Conservation (phyloP, 176 grass and related monocot genomes). For the Zoysia japonica region DNA sequence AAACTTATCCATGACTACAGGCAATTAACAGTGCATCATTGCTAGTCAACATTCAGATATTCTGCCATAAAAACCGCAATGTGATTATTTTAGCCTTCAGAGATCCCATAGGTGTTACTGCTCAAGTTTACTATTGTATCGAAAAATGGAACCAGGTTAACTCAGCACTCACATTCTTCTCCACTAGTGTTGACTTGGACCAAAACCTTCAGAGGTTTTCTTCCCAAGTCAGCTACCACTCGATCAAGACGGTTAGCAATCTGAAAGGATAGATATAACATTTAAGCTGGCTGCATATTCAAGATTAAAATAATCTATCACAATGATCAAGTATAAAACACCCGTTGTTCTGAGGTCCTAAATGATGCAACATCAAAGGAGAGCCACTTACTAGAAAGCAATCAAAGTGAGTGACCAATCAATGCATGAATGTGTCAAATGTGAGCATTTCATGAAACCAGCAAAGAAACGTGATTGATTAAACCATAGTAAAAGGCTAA, state of each 20-base stretch:
- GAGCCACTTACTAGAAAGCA: not conserved
- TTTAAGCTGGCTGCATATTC: slow-evolving; percentile 2
- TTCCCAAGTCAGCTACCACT: slow-evolving; percentile 78
- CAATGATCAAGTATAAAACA: not conserved
- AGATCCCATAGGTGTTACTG: not conserved
- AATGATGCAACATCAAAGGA: not conserved
- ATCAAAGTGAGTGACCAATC: not conserved
- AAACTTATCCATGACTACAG: not conserved
- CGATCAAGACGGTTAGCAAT: slow-evolving; percentile 94
- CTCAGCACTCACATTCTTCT: slow-evolving; percentile 80
- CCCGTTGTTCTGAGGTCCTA: not conserved
- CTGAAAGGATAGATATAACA: slow-evolving; percentile 47
- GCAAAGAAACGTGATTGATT: not conserved
- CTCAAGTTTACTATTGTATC: slow-evolving; percentile 17
- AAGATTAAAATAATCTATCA: not conserved
- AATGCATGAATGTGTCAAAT: slow-evolving; percentile 9
- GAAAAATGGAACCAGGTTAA: slow-evolving; percentile 14
- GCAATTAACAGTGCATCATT: not conserved
- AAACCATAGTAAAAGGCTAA: slow-evolving; percentile 29
- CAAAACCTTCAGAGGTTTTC: slow-evolving; percentile 88
- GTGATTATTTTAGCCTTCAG: not conserved
- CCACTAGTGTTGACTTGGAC: slow-evolving; percentile 98
- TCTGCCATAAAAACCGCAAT: not conserved
- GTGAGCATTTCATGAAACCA: not conserved
- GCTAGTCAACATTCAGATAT: not conserved